These are phyloP conservation scores for Boletus semigastroideus DNA, from an alignment of 1,284 basidiomycete genomes.

Conservation along the genomic window DNA sequence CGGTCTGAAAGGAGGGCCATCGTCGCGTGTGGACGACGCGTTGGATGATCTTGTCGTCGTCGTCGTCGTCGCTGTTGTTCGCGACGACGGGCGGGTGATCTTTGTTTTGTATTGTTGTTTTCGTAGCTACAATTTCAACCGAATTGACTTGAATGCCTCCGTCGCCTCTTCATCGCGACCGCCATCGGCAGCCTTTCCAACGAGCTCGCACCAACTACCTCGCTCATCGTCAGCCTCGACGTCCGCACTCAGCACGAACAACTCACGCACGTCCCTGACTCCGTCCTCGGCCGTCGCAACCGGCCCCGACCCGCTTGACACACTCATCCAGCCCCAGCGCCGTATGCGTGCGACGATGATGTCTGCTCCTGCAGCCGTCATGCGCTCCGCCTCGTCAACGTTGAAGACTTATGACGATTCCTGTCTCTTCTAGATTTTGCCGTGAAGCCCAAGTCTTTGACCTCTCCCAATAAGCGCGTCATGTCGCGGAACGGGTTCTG, in stretches of 20 bases:
- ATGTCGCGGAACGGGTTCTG: slow-evolving; percentile 34
- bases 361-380: slow-evolving; percentile 29
- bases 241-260: neutral
- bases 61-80: neutral
- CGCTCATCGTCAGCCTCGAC: neutral
- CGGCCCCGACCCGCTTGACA: slow-evolving; percentile 21
- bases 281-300: slow-evolving; percentile 27
- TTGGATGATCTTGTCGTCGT: slow-evolving; percentile 8
- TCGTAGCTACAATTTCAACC: slow-evolving; percentile 5
- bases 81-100: slow-evolving; percentile 12
- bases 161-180: slow-evolving; percentile 17
- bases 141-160: slow-evolving; percentile 26
- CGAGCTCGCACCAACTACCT: slow-evolving; percentile 29
- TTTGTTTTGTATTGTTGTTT: slow-evolving; percentile 37
- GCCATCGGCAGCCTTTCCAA: slow-evolving; percentile 31
- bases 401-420: slow-evolving; percentile 34
- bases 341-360: slow-evolving; percentile 33
- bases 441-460: slow-evolving; percentile 30
- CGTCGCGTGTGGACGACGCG: slow-evolving; percentile 11
- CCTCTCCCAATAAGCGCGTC: slow-evolving; percentile 19
- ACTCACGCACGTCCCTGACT: slow-evolving; percentile 23
- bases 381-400: slow-evolving; percentile 24
- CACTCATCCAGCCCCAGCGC: slow-evolving; percentile 26
- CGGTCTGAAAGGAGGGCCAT: slow-evolving; percentile 69
- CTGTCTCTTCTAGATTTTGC: slow-evolving; percentile 33